Evolutionary conservation across 768 basidiomycete genomes (phyloP).

Genomic region (Rhizopogon rudus): DNA sequence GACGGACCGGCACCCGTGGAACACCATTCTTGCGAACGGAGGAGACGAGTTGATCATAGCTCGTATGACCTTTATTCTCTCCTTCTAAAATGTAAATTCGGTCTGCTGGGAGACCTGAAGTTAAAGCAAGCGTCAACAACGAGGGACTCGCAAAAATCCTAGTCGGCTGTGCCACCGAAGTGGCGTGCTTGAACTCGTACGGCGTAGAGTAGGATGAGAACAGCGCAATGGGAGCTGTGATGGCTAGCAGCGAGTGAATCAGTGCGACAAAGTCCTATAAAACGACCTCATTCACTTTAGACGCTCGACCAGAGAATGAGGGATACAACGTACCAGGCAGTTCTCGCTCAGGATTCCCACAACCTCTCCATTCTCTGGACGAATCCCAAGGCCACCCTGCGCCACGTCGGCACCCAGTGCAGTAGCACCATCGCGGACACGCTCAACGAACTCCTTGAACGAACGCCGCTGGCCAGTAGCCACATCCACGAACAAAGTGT

Average conservation of each 20-base stretch:
- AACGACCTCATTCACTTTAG: neutral
- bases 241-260: slow-evolving; percentile 35
- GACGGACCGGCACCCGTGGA: slow-evolving; percentile 32
- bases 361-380: slow-evolving; percentile 41
- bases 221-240: slow-evolving; percentile 41
- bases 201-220: slow-evolving; percentile 44
- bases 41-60: slow-evolving; percentile 36
- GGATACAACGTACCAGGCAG: slow-evolving; percentile 40
- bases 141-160: slow-evolving; percentile 43
- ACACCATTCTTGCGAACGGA: slow-evolving; percentile 29
- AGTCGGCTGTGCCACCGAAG: slow-evolving; percentile 39
- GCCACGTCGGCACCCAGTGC: slow-evolving; percentile 39
- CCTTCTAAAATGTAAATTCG: slow-evolving; percentile 42
- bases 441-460: slow-evolving; percentile 38
- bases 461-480: slow-evolving; percentile 38
- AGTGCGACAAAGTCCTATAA: slow-evolving; percentile 43
- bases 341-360: slow-evolving; percentile 67
- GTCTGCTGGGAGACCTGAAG: slow-evolving; percentile 28
- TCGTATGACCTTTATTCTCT: slow-evolving; percentile 28
- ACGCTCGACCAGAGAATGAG: neutral
- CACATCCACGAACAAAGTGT: slow-evolving; percentile 47
- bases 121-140: slow-evolving; percentile 30
- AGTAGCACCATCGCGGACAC: slow-evolving; percentile 45
- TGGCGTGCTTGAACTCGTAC: slow-evolving; percentile 44
- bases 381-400: slow-evolving; percentile 51